Base-by-base conservation (phyloP, 2,329 filamentous ascomycete genomes). In the Hypoxylon sp. region DNA sequence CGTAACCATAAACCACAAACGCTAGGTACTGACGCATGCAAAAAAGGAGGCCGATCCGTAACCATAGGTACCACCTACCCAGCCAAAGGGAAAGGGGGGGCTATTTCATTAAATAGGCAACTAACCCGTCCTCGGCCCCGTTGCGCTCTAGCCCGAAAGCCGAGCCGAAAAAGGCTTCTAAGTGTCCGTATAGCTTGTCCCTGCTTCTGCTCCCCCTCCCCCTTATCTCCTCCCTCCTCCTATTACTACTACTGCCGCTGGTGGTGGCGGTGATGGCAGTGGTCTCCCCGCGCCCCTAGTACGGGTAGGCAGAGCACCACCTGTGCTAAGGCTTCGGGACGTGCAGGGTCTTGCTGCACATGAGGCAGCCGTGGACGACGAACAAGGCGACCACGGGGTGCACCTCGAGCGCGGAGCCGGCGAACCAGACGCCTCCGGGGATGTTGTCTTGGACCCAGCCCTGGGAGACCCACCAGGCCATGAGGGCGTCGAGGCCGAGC, bases 311-410 rank as follows among this genome's bases (percentile, higher is more conserved):
- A n/a, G 5, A 10, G n/a, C 13, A 10, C 17, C 19, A 19, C 28
- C 28, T 30, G 30, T 58, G 23, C 56, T 80, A 91, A 63, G 88
- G 94, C 88, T 99, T 99, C 14, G 96, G 96, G 72, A 99, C 94
- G 79, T 96, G 93, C 76, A 99, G 89, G 32, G 90, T 95, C 86
- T 95, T 97, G 84, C 93, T 97, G 70, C 95, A 91, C 96, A 99
- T 98, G 76, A 96, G 82, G 78, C 92, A 97, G 19, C 94, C 96
- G 78, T 97, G 93, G n/a, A 94, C 74, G 65, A 97, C 84, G 80
- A 98, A 99, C 66, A 98, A 76, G 23, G 90, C 80, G 6, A 91
- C 93, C 2, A 91, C 85, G 13, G 96, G 95, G 79, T 99, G 96
- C 67, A 98, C 89, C 80, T 97, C 96, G 19, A 94, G 83, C 6